Evolutionary conservation across 2,329 filamentous ascomycete genomes (phyloP), one percentile per base, ranked within the genome.

Genomic region (Pseudopithomyces chartarum): DNA sequence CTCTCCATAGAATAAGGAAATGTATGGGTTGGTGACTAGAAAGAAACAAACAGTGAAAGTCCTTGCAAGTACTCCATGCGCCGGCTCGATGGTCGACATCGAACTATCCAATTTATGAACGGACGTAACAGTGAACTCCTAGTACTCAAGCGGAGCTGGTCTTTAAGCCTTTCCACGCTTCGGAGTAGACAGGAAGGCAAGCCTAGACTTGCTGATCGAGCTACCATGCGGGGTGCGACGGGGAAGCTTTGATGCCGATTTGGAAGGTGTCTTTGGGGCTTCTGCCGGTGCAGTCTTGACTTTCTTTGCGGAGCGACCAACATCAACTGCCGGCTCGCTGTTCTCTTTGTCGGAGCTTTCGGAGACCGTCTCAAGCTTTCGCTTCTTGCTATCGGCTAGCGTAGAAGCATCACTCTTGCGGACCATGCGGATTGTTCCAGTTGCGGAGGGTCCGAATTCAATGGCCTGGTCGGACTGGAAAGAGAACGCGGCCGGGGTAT

Each of bases 391-490:
- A 29, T 68, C 65, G 23, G 59, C 54, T 17, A 66, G 49, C 13
- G 69, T 69, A 7, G 70, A 67, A 13, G 73, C 73, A 53, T 79
- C 76, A 59, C 80, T 80, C 64, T 76, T 76, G 38, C 79, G 73
- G 20, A 82, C 80, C 53, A 77, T 73, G 29, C 78, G 75, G 55
- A 79, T 79, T 6, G 70, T 75, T 26, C 72, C 67, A 20, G 69
- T 70, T 6, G 74, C 69, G 6, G 73, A 68, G 6, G 75, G 69
- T 13, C 73, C 76, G 55, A 83, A 83, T 22, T 74, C 71, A 59
- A 82, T 78, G 19, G 71, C 67, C 51, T 76, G 75, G 57, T 75
- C 76, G 23, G 79, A 77, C 58, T 79, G 72, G 74, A 84, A 82
- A 5, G 79, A 82, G 66, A 83, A 83, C 54, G 79, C 73, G 22